Evolutionary conservation across 108 stramenopile genomes (phyloP).

Genomic region (Nitzschia sp.): DNA sequence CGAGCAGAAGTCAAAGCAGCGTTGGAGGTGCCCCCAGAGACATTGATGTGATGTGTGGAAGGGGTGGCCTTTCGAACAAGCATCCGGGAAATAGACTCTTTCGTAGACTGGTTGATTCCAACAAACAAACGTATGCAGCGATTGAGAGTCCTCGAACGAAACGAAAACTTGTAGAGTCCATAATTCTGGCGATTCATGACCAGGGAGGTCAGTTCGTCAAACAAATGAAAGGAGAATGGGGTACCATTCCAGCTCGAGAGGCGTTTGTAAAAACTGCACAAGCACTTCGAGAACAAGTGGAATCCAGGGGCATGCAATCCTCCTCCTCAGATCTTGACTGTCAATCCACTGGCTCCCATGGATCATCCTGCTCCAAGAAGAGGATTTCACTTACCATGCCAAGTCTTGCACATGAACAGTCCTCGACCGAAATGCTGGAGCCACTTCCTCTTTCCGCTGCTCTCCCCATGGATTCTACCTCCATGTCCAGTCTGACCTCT

Average conservation of each 20-base stretch:
- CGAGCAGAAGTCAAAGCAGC: not conserved
- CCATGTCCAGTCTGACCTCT: too few species aligned
- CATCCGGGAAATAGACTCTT: slow-evolving; percentile 49
- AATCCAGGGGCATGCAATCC: not conserved
- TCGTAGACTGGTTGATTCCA: slow-evolving; percentile 25
- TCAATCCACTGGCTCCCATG: not conserved
- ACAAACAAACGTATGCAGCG: slow-evolving; percentile 10
- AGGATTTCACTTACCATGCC: too few species aligned
- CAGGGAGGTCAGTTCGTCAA: slow-evolving; percentile 47
- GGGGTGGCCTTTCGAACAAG: slow-evolving; percentile 54
- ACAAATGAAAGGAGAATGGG: slow-evolving; percentile 34
- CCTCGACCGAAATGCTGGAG: too few species aligned
- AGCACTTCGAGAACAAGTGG: slow-evolving; percentile 51
- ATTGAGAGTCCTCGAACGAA: slow-evolving; percentile 21
- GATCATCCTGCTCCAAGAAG: not conserved
- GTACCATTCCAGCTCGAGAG: slow-evolving; percentile 38
- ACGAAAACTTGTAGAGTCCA: slow-evolving; percentile 39
- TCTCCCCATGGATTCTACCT: too few species aligned
- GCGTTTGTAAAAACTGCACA: slow-evolving; percentile 63
- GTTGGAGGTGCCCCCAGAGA: slow-evolving; percentile 21
- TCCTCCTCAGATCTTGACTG: not conserved
- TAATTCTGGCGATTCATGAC: slow-evolving; percentile 42
- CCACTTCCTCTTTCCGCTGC: too few species aligned
- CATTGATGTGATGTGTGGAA: slow-evolving; percentile 56
- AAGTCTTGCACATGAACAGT: too few species aligned